Evolutionary conservation across 768 basidiomycete species (phyloP).

Genomic region (Leucocoprinus leucothites): DNA sequence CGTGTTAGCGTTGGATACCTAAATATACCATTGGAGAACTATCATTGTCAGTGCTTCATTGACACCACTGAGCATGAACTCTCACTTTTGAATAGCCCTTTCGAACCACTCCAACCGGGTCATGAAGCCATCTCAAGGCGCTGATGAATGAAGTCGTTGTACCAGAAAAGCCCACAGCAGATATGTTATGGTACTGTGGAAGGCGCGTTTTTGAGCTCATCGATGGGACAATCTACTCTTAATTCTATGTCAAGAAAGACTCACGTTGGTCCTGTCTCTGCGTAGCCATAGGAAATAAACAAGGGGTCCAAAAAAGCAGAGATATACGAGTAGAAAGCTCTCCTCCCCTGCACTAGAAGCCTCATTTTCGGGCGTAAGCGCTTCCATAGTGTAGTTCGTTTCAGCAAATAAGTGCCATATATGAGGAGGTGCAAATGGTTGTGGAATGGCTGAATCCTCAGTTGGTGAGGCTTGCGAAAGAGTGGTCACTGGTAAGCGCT

Average conservation of each 20-base stretch:
- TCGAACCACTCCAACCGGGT: not conserved
- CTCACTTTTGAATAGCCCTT: conserved; percentile 1
- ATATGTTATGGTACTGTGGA: conserved; percentile 3
- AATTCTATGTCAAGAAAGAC: not conserved
- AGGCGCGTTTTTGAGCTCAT: not conserved
- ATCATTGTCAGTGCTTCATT: not conserved
- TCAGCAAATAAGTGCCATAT: not conserved
- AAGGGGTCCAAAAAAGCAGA: not conserved
- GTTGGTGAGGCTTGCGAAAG: too few species aligned
- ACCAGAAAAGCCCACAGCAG: conserved; percentile 8
- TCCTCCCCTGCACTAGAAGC: not conserved
- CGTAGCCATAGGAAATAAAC: conserved; percentile 8
- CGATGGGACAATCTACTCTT: not conserved
- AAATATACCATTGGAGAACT: conserved; percentile 23
- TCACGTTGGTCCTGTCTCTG: conserved; percentile 8
- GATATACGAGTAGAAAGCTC: conserved; percentile 7
- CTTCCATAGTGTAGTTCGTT: not conserved
- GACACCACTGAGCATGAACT: not conserved
- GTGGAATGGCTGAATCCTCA: too few species aligned
- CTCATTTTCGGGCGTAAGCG: not conserved
- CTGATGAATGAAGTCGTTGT: conserved; percentile 1
- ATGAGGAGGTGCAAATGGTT: not conserved
- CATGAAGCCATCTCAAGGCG: conserved; percentile 1
- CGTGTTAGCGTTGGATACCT: conserved; percentile 17
- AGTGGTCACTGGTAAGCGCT: not conserved